These are phyloP conservation scores for Cordyceps farinosa DNA, from an alignment of 2,329 filamentous ascomycete species.

Conservation along the genomic window DNA sequence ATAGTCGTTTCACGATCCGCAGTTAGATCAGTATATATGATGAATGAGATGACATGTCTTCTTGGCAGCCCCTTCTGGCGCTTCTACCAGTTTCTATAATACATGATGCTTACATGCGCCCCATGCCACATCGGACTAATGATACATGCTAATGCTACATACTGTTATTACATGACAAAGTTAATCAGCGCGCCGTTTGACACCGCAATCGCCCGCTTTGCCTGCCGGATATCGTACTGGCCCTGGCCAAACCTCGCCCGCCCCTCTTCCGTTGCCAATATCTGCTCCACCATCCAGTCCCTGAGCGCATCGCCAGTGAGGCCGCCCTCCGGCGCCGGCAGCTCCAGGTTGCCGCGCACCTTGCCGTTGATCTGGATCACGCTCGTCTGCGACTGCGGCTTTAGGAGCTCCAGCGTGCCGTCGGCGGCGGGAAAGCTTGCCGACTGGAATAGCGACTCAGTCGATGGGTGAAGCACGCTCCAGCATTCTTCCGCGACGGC, in stretches of 20 bases:
- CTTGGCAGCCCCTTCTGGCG: neutral
- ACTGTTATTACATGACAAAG: constrained; percentile 54
- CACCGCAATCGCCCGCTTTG: constrained; percentile 65
- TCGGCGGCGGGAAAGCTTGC: constrained; percentile 59
- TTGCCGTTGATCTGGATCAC: constrained; percentile 82
- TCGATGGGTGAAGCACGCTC: constrained; percentile 49
- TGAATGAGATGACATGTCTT: neutral
- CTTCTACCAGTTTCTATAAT: neutral
- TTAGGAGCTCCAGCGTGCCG: constrained; percentile 46
- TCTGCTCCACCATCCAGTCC: constrained; percentile 58
- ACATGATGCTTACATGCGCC: neutral
- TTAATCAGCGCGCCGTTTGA: constrained; percentile 67
- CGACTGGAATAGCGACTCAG: constrained; percentile 39
- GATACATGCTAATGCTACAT: constrained; percentile 15
- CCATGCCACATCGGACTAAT: neutral
- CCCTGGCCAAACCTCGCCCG: constrained; percentile 50
- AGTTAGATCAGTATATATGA: neutral
- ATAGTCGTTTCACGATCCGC: neutral
- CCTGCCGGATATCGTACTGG: constrained; percentile 43
- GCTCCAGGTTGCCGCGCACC: constrained; percentile 62
- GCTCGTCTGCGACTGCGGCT: constrained; percentile 50
- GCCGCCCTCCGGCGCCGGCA: constrained; percentile 48
- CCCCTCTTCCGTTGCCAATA: constrained; percentile 61
- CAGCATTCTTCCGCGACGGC: constrained; percentile 81
- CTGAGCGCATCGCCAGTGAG: constrained; percentile 45